Evolutionary conservation across 2,329 filamentous ascomycete species (phyloP).

Genomic region (Simplicillium sp.): DNA sequence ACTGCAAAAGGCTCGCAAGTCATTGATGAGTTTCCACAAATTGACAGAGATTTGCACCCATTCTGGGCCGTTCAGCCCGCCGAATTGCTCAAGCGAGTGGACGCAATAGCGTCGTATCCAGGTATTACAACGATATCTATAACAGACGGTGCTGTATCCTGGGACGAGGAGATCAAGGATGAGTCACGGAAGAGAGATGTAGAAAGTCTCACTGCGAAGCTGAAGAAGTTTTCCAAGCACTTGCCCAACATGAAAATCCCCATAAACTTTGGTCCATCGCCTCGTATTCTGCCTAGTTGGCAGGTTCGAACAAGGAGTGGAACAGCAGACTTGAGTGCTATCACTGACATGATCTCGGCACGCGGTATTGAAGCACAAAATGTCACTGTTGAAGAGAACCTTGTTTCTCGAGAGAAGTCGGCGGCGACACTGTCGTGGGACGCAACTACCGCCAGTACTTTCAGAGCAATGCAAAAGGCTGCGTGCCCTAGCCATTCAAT

Average conservation of each 20-base stretch:
- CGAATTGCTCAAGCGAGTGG: slow-evolving; percentile 53
- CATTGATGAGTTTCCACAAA: slow-evolving; percentile 74
- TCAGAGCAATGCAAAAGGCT: slow-evolving; percentile 31
- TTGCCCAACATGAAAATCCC: slow-evolving; percentile 78
- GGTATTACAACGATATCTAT: slow-evolving; percentile 46
- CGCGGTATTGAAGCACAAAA: slow-evolving; percentile 5
- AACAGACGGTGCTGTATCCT: slow-evolving; percentile 45
- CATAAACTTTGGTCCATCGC: slow-evolving; percentile 57
- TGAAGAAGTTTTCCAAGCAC: slow-evolving; percentile 60
- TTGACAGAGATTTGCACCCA: slow-evolving; percentile 63
- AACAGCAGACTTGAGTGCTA: slow-evolving; percentile 14
- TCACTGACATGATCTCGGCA: slow-evolving; percentile 17
- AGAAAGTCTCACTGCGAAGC: slow-evolving; percentile 50
- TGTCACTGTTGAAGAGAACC: slow-evolving; percentile 6
- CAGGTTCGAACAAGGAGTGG: slow-evolving; percentile 27
- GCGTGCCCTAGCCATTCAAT: slow-evolving; percentile 56
- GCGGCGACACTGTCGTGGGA: not conserved
- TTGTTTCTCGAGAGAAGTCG: not conserved
- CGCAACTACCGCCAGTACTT: slow-evolving; percentile 17
- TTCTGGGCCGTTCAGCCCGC: slow-evolving; percentile 68
- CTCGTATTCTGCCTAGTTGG: slow-evolving; percentile 42
- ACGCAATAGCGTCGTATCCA: slow-evolving; percentile 26
- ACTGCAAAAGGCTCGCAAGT: slow-evolving; percentile 65
- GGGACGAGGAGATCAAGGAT: slow-evolving; percentile 23
- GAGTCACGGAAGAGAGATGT: slow-evolving; percentile 24